Percentiles rank a stretch among this genome's conserved stretches.
Evolutionary conservation across 257 asterid genomes (phyloP).

Genomic region (Petunia secreta): DNA sequence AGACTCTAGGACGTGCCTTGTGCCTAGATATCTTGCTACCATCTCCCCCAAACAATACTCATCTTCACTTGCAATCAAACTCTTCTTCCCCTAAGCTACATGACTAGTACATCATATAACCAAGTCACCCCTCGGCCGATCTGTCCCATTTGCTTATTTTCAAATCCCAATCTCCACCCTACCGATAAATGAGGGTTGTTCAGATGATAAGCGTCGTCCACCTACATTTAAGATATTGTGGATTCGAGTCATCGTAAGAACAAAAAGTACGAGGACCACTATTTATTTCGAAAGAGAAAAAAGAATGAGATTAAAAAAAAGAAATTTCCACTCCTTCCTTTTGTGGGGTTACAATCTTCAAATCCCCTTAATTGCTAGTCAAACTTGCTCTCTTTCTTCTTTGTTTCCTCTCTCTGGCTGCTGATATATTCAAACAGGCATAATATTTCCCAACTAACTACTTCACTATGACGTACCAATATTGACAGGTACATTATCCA

Average conservation of each 20-base stretch:
- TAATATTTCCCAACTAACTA: not conserved
- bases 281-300: no score
- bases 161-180: no score
- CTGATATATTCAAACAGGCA: not conserved
- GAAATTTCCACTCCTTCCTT: not conserved
- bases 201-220: no score
- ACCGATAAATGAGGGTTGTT: no score
- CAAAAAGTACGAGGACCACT: no score
- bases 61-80: not conserved
- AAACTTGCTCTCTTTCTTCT: not conserved
- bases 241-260: no score
- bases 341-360: not conserved
- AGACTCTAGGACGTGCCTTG: not conserved
- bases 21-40: not conserved
- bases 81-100: not conserved
- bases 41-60: not conserved
- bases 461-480: not conserved
- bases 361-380: not conserved
- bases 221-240: no score
- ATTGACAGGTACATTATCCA: not conserved
- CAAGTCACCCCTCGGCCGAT: no score
- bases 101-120: no score
- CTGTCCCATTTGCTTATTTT: no score
- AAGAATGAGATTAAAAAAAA: no score
- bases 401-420: conserved; percentile 13